These are phyloP conservation scores for Pythium vanterpoolii DNA, from an alignment of 352 stramenopile genomes.

Conservation along the genomic window DNA sequence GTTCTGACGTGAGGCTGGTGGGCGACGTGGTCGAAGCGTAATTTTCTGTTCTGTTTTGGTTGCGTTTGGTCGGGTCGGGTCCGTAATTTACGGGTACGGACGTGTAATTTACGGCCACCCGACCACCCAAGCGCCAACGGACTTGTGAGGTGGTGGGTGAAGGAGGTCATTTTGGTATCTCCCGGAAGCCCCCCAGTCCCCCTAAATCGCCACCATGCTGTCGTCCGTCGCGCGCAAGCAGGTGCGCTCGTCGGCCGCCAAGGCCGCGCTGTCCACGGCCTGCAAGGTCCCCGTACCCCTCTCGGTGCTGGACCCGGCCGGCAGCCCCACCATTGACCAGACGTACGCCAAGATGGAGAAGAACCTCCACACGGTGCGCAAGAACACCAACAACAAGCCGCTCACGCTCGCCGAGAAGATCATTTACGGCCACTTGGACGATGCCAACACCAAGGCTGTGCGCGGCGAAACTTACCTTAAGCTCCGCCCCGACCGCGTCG, in stretches of 20 bases:
- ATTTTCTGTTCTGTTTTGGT: not conserved
- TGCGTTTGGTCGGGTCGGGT: not conserved
- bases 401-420: slow-evolving; percentile 94
- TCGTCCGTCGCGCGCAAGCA: slow-evolving; percentile 62
- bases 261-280: slow-evolving; percentile 73
- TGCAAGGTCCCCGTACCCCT: slow-evolving; percentile 77
- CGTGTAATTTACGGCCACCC: slow-evolving; percentile 8
- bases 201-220: slow-evolving; percentile 56
- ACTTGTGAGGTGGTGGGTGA: slow-evolving; percentile 20
- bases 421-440: slow-evolving; percentile 93
- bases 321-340: slow-evolving; percentile 91
- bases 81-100: slow-evolving; percentile 1
- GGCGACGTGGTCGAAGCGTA: not conserved
- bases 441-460: slow-evolving; percentile 75
- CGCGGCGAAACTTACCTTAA: slow-evolving; percentile 92
- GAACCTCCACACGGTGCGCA: slow-evolving; percentile 87
- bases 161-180: slow-evolving; percentile 83
- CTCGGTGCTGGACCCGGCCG: slow-evolving; percentile 88
- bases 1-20: slow-evolving; percentile 10
- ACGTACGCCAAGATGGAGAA: slow-evolving; percentile 92
- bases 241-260: slow-evolving; percentile 58
- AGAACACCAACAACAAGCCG: slow-evolving; percentile 86
- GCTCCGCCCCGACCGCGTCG: slow-evolving; percentile 90
- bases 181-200: slow-evolving; percentile 25
- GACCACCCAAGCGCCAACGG: slow-evolving; percentile 3